These are phyloP conservation scores for Xylaria venustula DNA, from an alignment of 495 filamentous ascomycete species.

Conservation along the genomic window DNA sequence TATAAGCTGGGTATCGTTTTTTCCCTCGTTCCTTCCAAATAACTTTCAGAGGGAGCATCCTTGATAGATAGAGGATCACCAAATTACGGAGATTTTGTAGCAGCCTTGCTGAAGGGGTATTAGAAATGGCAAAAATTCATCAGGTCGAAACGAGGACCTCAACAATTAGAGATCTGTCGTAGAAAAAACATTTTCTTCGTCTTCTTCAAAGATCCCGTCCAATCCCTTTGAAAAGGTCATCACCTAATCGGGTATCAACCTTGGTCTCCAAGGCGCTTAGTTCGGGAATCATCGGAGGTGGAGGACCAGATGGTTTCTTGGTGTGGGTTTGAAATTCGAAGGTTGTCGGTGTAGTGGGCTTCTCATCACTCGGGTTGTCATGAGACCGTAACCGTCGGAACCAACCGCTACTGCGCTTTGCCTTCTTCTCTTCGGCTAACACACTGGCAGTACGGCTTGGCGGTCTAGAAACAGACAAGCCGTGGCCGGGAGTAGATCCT, in stretches of 20 bases:
- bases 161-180: neutral
- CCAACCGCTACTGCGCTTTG: constrained; percentile 50
- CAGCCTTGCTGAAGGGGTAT: constrained; percentile 19
- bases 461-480: constrained; percentile 25
- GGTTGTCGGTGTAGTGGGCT: constrained; percentile 24
- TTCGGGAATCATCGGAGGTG: constrained; percentile 62
- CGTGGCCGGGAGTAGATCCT: constrained; percentile 24
- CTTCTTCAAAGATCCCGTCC: constrained; percentile 28
- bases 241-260: constrained; percentile 44
- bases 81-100: constrained; percentile 21
- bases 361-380: constrained; percentile 23
- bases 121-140: constrained; percentile 18
- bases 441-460: constrained; percentile 36
- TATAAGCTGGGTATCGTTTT: constrained; percentile 37
- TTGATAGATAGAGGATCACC: constrained; percentile 18
- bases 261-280: constrained; percentile 52
- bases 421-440: constrained; percentile 38
- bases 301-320: constrained; percentile 44
- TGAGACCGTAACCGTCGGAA: constrained; percentile 43
- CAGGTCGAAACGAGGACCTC: too few species aligned
- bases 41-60: constrained; percentile 1
- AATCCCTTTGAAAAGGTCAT: constrained; percentile 61
- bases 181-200: neutral
- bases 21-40: constrained; percentile 15
- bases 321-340: constrained; percentile 28